Evolutionary conservation across 345 rosid genomes (phyloP).

Genomic region (Geranium brycei): DNA sequence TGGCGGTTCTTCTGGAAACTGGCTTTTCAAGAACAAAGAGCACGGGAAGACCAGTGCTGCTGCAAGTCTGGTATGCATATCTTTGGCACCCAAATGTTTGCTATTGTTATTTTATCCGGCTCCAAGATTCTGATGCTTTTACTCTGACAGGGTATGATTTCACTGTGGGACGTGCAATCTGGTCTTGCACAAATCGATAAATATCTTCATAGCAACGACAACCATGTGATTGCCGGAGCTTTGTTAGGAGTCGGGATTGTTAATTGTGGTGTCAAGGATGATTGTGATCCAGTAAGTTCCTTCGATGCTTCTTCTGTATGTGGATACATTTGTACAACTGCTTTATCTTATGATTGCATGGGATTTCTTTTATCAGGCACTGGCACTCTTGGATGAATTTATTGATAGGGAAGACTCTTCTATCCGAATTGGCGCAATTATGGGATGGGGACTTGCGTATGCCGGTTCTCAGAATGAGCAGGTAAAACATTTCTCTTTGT

Average conservation of each 20-base stretch:
- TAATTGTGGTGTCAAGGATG: slow-evolving; percentile 68
- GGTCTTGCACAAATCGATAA: slow-evolving; percentile 88
- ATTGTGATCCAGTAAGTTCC: slow-evolving; percentile 81
- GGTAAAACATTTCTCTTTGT: slow-evolving; percentile 5
- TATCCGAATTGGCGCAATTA: slow-evolving; percentile 79
- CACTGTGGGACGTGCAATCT: slow-evolving; percentile 82
- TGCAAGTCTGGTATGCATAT: slow-evolving; percentile 68
- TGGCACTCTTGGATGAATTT: slow-evolving; percentile 70
- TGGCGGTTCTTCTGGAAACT: slow-evolving; percentile 56
- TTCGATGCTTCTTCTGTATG: neutral
- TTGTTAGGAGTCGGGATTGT: slow-evolving; percentile 83
- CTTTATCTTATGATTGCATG: slow-evolving; percentile 7
- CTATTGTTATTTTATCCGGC: slow-evolving; percentile 5
- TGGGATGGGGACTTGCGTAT: slow-evolving; percentile 91
- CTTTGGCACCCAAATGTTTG: slow-evolving; percentile 1
- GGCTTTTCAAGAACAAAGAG: slow-evolving; percentile 96
- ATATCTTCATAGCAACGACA: slow-evolving; percentile 73
- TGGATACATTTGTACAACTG: slow-evolving; percentile 1
- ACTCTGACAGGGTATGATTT: slow-evolving; percentile 67
- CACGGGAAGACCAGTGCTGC: slow-evolving; percentile 92
- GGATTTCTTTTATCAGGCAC: slow-evolving; percentile 39
- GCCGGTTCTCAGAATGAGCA: slow-evolving; percentile 65
- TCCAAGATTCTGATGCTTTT: slow-evolving; percentile 7
- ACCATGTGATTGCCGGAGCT: slow-evolving; percentile 83
- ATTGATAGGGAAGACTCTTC: slow-evolving; percentile 64